These are phyloP conservation scores for Cryptomeria japonica DNA, from an alignment of 75 land plant genomes.

Conservation along the genomic window DNA sequence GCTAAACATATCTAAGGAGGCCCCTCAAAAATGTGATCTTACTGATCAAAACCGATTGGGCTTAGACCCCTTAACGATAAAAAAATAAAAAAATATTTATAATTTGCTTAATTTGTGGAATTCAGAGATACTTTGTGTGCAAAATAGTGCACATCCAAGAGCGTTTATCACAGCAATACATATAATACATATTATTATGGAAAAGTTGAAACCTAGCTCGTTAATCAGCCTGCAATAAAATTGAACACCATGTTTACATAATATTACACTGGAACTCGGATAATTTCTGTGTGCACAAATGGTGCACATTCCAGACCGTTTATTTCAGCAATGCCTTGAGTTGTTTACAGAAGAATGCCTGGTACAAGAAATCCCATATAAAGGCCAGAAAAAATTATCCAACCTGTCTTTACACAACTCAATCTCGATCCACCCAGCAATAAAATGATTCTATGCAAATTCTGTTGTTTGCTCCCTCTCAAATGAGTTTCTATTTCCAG, in stretches of 20 bases:
- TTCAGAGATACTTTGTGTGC: background rate
- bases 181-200: background rate
- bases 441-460: background rate
- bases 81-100: too few species aligned
- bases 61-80: too few species aligned
- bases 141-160: background rate
- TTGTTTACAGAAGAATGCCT: background rate
- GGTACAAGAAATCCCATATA: background rate
- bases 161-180: background rate
- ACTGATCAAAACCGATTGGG: too few species aligned
- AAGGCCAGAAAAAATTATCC: background rate
- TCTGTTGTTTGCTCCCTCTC: background rate
- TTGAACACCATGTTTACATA: background rate
- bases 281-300: background rate
- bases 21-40: too few species aligned
- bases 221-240: background rate
- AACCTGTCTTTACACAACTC: background rate
- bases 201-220: background rate
- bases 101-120: too few species aligned
- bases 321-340: background rate
- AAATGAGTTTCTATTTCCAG: background rate
- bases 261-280: background rate
- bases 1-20: too few species aligned
- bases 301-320: background rate
- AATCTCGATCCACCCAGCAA: background rate